These are phyloP conservation scores for Amesomyces nigricolor DNA, from an alignment of 2,329 filamentous ascomycete species.

Conservation along the genomic window DNA sequence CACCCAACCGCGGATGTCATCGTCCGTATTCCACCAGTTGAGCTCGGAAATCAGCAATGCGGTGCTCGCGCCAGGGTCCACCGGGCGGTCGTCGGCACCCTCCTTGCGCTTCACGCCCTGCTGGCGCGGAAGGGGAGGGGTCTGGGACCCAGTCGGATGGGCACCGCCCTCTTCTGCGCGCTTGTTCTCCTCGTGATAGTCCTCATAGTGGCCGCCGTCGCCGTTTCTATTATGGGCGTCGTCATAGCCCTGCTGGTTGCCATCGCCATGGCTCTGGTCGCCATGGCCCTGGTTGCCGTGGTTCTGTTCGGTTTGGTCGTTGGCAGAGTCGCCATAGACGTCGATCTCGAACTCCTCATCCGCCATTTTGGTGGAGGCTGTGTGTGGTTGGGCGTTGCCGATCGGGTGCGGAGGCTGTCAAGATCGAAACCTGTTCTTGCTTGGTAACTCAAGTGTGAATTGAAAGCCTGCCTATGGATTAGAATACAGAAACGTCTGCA, in stretches of 20 bases:
- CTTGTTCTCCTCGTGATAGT: conserved; percentile 33
- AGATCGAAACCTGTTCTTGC: conserved; percentile 7
- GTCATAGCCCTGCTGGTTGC: conserved; percentile 18
- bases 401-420: conserved; percentile 7
- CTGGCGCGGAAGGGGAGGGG: conserved; percentile 32
- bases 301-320: conserved; percentile 39
- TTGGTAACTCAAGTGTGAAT: conserved; percentile 26
- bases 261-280: conserved; percentile 10
- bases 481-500: conserved; percentile 38
- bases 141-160: conserved; percentile 30
- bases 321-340: conserved; percentile 58
- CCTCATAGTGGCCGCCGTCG: conserved; percentile 31
- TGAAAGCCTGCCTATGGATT: conserved; percentile 29
- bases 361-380: conserved; percentile 44
- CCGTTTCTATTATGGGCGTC: conserved; percentile 21
- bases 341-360: conserved; percentile 70
- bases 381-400: background rate
- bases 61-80: conserved; percentile 56
- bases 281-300: conserved; percentile 38
- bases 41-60: conserved; percentile 85
- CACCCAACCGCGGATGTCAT: conserved; percentile 85
- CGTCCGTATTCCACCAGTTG: conserved; percentile 95
- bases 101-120: conserved; percentile 58
- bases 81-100: conserved; percentile 51
- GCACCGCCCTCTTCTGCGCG: conserved; percentile 28